phyloP scores from a whole-genome alignment of 129 eudicot species.

The Flaveria trinervia region DNA sequence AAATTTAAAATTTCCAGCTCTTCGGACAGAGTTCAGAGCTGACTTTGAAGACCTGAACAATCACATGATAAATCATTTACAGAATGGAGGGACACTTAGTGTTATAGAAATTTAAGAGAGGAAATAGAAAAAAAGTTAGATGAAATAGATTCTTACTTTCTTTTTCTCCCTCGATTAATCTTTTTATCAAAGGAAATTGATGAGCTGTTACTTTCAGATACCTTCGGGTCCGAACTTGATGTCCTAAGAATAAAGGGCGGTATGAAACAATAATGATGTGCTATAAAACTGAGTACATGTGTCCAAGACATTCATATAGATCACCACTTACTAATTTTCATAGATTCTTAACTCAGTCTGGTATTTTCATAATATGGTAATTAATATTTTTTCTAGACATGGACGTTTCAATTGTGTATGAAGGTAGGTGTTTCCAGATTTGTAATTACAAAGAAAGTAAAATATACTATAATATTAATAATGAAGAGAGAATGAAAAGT shows the following conservation, averaged over 20 bases:
- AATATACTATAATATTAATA: not conserved
- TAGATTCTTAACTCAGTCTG: not conserved
- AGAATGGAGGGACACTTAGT: not conserved
- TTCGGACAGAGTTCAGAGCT: slow-evolving; percentile 38
- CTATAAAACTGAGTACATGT: not conserved
- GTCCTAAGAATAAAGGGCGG: slow-evolving; percentile 31
- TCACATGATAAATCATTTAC: slow-evolving; percentile 20
- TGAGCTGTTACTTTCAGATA: slow-evolving; percentile 36
- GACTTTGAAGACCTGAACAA: slow-evolving; percentile 40
- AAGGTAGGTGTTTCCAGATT: not conserved
- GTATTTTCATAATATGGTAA: not conserved
- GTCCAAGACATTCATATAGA: not conserved
- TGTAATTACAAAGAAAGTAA: not conserved
- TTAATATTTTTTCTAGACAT: not conserved
- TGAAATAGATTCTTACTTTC: slow-evolving; percentile 50
- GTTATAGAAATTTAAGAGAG: not conserved
- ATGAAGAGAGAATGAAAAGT: not conserved
- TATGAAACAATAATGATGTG: not conserved
- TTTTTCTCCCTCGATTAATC: slow-evolving; percentile 45
- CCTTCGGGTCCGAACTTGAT: slow-evolving; percentile 33
- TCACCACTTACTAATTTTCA: not conserved
- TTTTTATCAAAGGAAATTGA: slow-evolving; percentile 22
- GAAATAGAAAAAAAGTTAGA: not conserved
- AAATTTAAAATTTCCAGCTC: slow-evolving; percentile 28
- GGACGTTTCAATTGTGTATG: not conserved